Base-by-base conservation (phyloP, 2,329 filamentous ascomycete species). In the Aureobasidium leucospermi region DNA sequence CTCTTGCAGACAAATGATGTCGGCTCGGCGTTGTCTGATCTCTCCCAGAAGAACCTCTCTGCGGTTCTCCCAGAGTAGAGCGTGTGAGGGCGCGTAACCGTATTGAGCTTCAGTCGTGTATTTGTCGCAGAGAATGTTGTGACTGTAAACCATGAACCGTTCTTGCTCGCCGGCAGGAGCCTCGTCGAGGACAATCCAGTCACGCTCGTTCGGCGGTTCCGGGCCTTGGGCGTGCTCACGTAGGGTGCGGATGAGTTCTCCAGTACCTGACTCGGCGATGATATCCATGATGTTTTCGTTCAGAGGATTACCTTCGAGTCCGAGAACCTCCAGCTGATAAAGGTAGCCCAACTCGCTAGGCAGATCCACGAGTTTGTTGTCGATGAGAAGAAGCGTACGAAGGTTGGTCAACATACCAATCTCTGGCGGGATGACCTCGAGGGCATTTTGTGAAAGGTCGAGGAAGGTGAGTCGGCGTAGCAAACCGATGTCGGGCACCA, bases 381-480 rank as follows among this genome's bases (percentile, higher is more conserved):
- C 91, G 72, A 96, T 96, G 2, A 96, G 79, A 31, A 92, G 78
- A 5, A 99, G 80, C 65, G 89, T 86, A 74, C 90, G 91, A 59
- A 99, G 79, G 66, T 92, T 94, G 31, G 92, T 94, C 67, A 96
- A 90, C 93, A 97, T 99, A 69, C 94, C 94, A 62, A 99, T 85
- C 76, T 99, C 93, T 23, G 89, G 83, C 1, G 94, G 94, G 4
- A 99, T 78, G 64, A 88, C 85, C 8, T 81, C 82, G 62, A 99
- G 80, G 63, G 93, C 84, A 73, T 99, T 99, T 75, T 87, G 85
- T 0, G 94, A 97, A 3, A 92, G 81, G 73, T 99, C 93, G 51
- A 99, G 82, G 68, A 92, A 83, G 38, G 85, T 88, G 51, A 99
- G 77, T 64, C 88, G 87, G 64, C 92, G 86, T 64, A 99, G 79